Base-by-base conservation (phyloP, 2,329 filamentous ascomycete genomes). In the Seiridium cupressi region DNA sequence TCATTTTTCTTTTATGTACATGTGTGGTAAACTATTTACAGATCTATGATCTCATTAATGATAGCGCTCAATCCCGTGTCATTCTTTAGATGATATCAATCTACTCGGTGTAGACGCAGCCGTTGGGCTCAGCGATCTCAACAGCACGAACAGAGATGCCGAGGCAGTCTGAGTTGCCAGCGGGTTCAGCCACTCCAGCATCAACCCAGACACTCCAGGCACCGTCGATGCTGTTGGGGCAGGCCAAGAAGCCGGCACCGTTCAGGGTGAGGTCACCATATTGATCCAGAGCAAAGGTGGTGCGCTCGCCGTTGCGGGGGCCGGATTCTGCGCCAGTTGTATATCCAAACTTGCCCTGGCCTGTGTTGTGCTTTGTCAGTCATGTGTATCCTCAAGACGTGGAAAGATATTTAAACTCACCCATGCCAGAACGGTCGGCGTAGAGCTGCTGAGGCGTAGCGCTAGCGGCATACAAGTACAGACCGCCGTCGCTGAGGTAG, bases 401-500 rank as follows among this genome's bases (percentile, higher is more conserved):
- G 18, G 18, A 26, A 26, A 26, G 18, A 26, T 26, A 2, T 26
- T 1, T 26, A 26, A 26, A 26, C 18, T 26, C 18, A 26, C 18
- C 84, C 83, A 86, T 85, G 67, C 83, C 84, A 51, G 81, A 84
- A 49, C 81, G 79, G 70, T 88, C 84, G 46, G 80, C 79, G 63
- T 68, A 87, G 55, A 83, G 61, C 65, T 80, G 72, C 74, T 87
- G 85, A 3, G 73, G 72, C 40, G 64, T 55, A 49, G 72, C 74
- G 31, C 73, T 72, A 34, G 67, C 64, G 40, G 76, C 77, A 72
- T 80, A 85, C 38, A 88, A 78, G 68, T 71, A 79, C 35, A 85
- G 76, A 49, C 74, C 74, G 51, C 74, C 74, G 51, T 81, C 73
- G 35, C 42, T 46, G 51, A 86, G 71, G 64, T 74, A 73, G 72